Evolutionary conservation across 129 eudicot genomes (phyloP).

Genomic region (Solidago caesia): DNA sequence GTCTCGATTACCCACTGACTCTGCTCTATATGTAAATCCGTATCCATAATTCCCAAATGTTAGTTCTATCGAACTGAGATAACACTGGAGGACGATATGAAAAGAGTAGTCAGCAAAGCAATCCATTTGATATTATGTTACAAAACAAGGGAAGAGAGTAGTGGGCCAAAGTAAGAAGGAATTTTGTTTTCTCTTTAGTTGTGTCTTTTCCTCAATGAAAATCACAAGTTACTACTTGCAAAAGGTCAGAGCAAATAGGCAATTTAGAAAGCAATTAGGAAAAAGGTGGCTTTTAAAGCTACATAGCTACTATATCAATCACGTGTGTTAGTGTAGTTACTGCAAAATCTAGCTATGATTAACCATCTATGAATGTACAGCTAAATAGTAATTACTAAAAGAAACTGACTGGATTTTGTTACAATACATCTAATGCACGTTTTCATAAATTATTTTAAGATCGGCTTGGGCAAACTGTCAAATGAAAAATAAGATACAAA

Average conservation of each 20-base stretch:
- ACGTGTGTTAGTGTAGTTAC: slow-evolving; percentile 1
- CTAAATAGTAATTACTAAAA: background rate
- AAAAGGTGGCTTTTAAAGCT: background rate
- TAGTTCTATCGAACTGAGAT: slow-evolving; percentile 12
- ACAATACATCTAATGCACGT: background rate
- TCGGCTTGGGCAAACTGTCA: background rate
- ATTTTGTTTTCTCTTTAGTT: slow-evolving; percentile 32
- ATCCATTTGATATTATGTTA: slow-evolving; percentile 1
- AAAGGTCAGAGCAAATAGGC: background rate
- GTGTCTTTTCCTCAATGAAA: slow-evolving; percentile 4
- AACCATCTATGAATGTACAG: background rate
- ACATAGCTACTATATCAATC: background rate
- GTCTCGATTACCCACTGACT: slow-evolving; percentile 14
- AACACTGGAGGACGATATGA: background rate
- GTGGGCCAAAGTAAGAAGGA: slow-evolving; percentile 17
- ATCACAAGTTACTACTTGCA: background rate
- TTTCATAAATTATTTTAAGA: background rate
- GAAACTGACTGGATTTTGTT: background rate
- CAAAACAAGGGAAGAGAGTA: background rate
- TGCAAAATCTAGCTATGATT: slow-evolving; percentile 9
- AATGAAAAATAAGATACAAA: background rate
- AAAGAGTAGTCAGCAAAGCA: slow-evolving; percentile 1
- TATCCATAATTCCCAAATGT: slow-evolving; percentile 22
- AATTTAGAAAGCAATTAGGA: background rate
- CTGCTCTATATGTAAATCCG: slow-evolving; percentile 21